Percentiles rank a stretch among this genome's conserved stretches.
Evolutionary conservation across 2,329 filamentous ascomycete genomes (phyloP).

Genomic region (Chrysoporthe puriensis): DNA sequence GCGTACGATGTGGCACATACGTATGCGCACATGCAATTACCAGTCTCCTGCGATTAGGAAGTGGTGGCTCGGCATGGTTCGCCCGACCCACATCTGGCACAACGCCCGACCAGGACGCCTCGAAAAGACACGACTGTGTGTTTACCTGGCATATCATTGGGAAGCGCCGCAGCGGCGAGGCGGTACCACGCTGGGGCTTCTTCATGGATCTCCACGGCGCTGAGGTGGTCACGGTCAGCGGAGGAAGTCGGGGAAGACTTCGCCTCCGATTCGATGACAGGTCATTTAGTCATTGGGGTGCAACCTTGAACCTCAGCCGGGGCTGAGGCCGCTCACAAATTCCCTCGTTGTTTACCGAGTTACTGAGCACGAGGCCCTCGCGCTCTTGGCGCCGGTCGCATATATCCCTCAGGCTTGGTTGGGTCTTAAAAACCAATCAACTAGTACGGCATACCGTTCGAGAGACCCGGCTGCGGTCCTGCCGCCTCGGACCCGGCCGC

Average conservation of each 20-base stretch:
- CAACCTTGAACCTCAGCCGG: neutral
- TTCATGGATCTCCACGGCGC: neutral
- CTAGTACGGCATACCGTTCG: neutral
- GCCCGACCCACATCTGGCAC: neutral
- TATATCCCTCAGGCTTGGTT: neutral
- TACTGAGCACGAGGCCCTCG: neutral
- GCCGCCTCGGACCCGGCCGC: neutral
- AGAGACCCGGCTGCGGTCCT: neutral
- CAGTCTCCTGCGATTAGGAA: neutral
- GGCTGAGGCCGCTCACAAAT: neutral
- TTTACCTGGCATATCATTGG: constrained; percentile 15
- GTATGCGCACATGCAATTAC: neutral
- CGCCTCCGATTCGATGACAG: constrained; percentile 1
- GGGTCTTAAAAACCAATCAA: too few relatives aligned
- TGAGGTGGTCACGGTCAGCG: neutral
- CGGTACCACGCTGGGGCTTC: neutral
- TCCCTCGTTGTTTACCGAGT: neutral
- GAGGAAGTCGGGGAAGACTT: neutral
- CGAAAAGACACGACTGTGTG: constrained; percentile 10
- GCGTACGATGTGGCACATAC: neutral
- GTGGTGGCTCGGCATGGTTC: neutral
- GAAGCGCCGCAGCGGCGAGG: constrained; percentile 6
- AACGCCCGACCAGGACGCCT: constrained; percentile 13
- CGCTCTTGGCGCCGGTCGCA: neutral
- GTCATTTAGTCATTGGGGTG: neutral